phyloP scores from a whole-genome alignment of 2,329 filamentous ascomycete species.

The Arthrobotrys sphaeroides region DNA sequence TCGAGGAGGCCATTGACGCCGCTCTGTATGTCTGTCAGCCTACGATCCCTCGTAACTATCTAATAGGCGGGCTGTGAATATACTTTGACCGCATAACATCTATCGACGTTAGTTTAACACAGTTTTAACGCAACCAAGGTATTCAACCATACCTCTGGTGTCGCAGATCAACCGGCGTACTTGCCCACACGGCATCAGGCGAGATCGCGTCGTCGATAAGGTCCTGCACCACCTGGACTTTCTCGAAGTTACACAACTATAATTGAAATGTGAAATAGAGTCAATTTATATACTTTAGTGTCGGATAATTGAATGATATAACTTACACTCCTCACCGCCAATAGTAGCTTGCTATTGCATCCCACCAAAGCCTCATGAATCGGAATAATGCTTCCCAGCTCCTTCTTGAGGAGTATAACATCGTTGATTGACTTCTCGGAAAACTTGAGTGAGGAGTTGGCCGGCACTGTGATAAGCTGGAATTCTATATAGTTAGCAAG shows the following conservation, averaged over 20 bases:
- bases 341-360: constrained; percentile 72
- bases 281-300: too few species aligned
- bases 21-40: constrained; percentile 64
- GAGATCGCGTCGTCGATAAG: constrained; percentile 79
- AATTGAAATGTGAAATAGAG: constrained; percentile 5
- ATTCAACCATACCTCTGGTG: constrained; percentile 73
- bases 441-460: constrained; percentile 71
- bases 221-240: constrained; percentile 69
- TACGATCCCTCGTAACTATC: background rate
- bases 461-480: constrained; percentile 79
- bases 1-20: constrained; percentile 87
- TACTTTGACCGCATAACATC: constrained; percentile 81
- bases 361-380: constrained; percentile 75
- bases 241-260: constrained; percentile 72
- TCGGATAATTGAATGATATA: background rate
- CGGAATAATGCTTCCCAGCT: constrained; percentile 73
- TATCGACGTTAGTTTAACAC: constrained; percentile 59
- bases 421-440: constrained; percentile 86
- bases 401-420: constrained; percentile 85
- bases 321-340: constrained; percentile 71
- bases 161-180: constrained; percentile 80
- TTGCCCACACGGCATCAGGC: constrained; percentile 80
- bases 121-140: background rate
- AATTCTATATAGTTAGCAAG: background rate
- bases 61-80: background rate